Percentiles rank a stretch among this genome's conserved stretches.
Evolutionary conservation across 2,329 filamentous ascomycete species (phyloP).

Genomic region (Hypoxylon sp.): DNA sequence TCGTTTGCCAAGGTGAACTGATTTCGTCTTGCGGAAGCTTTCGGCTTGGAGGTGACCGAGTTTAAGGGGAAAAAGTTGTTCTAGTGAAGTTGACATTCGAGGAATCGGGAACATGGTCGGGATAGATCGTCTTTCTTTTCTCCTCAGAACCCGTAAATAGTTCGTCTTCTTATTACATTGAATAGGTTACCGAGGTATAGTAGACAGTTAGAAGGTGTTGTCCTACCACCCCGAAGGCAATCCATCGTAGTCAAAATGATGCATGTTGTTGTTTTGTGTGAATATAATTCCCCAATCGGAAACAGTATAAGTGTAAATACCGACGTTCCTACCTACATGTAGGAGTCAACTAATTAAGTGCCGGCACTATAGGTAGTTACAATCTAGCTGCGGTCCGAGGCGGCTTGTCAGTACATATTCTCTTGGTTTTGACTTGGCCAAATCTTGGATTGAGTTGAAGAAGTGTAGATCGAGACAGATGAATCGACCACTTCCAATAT

Average conservation of each 20-base stretch:
- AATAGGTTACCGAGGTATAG: too few species aligned
- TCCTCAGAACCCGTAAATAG: background rate
- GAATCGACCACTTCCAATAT: background rate
- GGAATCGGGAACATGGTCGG: background rate
- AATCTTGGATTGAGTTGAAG: background rate
- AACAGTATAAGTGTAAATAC: background rate
- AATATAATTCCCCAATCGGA: background rate
- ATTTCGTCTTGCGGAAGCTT: background rate
- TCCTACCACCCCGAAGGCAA: too few species aligned
- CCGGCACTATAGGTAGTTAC: constrained; percentile 1
- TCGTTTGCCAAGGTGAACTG: constrained; percentile 1
- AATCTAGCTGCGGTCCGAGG: background rate
- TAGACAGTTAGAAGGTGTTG: too few species aligned
- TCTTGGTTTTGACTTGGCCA: background rate
- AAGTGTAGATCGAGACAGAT: too few species aligned
- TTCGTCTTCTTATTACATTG: background rate
- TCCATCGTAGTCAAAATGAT: too few species aligned
- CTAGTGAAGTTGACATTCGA: too few species aligned
- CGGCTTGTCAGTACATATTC: background rate
- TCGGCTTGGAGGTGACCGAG: constrained; percentile 1
- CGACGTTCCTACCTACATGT: background rate
- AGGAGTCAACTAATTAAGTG: constrained; percentile 5
- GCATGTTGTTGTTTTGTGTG: background rate
- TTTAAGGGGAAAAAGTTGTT: background rate
- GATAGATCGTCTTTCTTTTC: background rate